A percentile compares a stretch with the other conserved stretches of the same genome.
These are phyloP conservation scores for Ogataea paradorogensis DNA, from an alignment of 805 yeast genomes.

Conservation along the genomic window DNA sequence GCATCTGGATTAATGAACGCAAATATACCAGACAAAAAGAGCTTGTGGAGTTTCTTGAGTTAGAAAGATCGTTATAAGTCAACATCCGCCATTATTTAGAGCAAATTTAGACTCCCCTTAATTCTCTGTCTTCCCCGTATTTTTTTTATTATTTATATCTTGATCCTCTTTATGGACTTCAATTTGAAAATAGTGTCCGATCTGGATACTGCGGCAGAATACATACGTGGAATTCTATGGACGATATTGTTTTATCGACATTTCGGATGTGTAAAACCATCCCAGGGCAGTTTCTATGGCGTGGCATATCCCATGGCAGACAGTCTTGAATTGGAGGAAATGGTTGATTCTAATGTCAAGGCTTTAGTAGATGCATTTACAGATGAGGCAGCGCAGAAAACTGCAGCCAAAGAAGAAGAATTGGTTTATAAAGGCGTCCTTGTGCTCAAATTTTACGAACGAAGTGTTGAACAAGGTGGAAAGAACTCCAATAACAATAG, in stretches of 20 bases:
- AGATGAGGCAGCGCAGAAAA: slow-evolving; percentile 5
- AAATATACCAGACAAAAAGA: slow-evolving; percentile 12
- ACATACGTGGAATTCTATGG: slow-evolving; percentile 59
- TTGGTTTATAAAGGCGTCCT: slow-evolving; percentile 31
- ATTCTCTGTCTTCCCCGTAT: not conserved
- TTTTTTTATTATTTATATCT: slow-evolving; percentile 2
- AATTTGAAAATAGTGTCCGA: slow-evolving; percentile 48
- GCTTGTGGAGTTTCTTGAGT: slow-evolving; percentile 22
- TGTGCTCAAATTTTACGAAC: slow-evolving; percentile 32
- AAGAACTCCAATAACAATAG: slow-evolving; percentile 4
- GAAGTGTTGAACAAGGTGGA: slow-evolving; percentile 32
- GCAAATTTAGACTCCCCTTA: not conserved
- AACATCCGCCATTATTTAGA: not conserved
- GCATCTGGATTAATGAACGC: slow-evolving; percentile 20
- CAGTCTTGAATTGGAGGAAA: slow-evolving; percentile 46
- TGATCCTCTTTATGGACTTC: slow-evolving; percentile 21
- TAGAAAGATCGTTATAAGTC: slow-evolving; percentile 17
- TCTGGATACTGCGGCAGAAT: slow-evolving; percentile 51
- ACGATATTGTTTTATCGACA: slow-evolving; percentile 66
- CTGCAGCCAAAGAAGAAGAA: slow-evolving; percentile 7
- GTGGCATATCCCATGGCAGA: slow-evolving; percentile 54
- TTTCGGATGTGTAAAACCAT: slow-evolving; percentile 63
- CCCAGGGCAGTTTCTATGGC: slow-evolving; percentile 49
- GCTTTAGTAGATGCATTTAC: slow-evolving; percentile 29
- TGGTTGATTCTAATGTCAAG: slow-evolving; percentile 36